Evolutionary conservation across 2,329 filamentous ascomycete genomes (phyloP), one percentile per base, ranked within the genome.

Genomic region (Venturiaceae sp.): DNA sequence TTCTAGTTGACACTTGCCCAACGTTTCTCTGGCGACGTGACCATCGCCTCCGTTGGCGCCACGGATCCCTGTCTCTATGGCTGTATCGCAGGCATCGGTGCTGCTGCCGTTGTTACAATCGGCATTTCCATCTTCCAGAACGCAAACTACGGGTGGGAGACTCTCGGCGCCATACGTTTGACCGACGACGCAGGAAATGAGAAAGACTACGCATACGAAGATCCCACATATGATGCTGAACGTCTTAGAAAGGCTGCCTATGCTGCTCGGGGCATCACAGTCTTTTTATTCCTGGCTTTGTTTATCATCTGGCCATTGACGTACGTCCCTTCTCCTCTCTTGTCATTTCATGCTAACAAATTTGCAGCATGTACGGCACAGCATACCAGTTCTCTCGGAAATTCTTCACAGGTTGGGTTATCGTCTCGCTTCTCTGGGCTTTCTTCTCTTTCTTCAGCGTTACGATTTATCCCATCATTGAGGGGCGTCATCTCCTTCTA

Each of bases 141-240:
- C 16, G 67, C 67, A 32, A 64, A 67, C 14, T 75, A 74, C 56
- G 70, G 74, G 55, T 75, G 71, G 71, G 69, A 69, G 14, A 65
- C 69, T 16, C 74, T 72, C 1, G 63, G 72, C 3, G 66, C 67
- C 11, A 74, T 73, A 60, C 46, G 47, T 8, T 6, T 41, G 7
- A 47, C 13, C 34, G 46, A 53, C 34, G 26, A 34, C 26, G 30
- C 26, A 53, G 50, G 21, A 13, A 44, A 41, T 55, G 57, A 41
- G 30, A 46, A 58, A 23, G 36, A 58, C 16, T 30, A 32, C 16
- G 57, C 57, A 11, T 32, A 36, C n/a, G 57, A 54, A 33, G 36
- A 53, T 11, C 44, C 44, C 5, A 58, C 57, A 5, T 46, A 41
- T 26, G 57, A 58, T 16, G 26, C 46, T 9, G 32, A 26, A 26